Evolutionary conservation across 352 stramenopile species (phyloP).

Genomic region (Nothophytophthora sp.): DNA sequence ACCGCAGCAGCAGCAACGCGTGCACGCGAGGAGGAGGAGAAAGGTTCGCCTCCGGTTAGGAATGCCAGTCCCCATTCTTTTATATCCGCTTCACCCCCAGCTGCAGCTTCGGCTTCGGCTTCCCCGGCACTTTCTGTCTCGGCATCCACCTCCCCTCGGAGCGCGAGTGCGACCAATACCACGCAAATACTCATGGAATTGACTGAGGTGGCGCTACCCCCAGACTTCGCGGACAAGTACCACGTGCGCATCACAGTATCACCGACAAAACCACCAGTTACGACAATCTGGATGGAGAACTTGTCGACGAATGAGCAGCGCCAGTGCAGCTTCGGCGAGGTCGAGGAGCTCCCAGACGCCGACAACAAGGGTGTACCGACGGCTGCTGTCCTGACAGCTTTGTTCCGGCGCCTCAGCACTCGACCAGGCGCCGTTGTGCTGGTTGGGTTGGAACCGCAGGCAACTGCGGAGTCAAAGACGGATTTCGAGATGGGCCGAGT

Average conservation of each 20-base stretch:
- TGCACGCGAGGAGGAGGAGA: no score
- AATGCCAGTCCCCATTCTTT: no score
- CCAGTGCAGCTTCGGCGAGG: conserved; percentile 29
- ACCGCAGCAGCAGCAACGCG: no score
- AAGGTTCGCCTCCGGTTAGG: background rate
- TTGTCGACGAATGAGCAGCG: conserved; percentile 22
- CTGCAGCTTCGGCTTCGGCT: no score
- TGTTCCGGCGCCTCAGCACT: conserved; percentile 29
- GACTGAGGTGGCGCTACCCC: conserved; percentile 29
- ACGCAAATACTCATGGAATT: conserved; percentile 26
- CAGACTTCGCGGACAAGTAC: conserved; percentile 22
- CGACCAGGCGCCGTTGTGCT: conserved; percentile 13
- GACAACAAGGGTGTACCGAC: conserved; percentile 15
- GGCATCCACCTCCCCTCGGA: no score
- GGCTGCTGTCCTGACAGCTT: conserved; percentile 27
- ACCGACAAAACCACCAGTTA: conserved; percentile 14
- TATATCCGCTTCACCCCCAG: conserved; percentile 5
- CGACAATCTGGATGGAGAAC: conserved; percentile 35
- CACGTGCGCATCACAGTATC: conserved; percentile 28
- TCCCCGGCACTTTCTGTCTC: background rate
- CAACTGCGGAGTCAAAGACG: conserved; percentile 21
- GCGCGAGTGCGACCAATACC: no score
- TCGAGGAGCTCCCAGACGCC: conserved; percentile 24
- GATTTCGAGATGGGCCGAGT: conserved; percentile 31
- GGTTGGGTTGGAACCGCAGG: conserved; percentile 14